phyloP scores from a whole-genome alignment of 768 basidiomycete genomes.

The Ephemerocybe angulata region DNA sequence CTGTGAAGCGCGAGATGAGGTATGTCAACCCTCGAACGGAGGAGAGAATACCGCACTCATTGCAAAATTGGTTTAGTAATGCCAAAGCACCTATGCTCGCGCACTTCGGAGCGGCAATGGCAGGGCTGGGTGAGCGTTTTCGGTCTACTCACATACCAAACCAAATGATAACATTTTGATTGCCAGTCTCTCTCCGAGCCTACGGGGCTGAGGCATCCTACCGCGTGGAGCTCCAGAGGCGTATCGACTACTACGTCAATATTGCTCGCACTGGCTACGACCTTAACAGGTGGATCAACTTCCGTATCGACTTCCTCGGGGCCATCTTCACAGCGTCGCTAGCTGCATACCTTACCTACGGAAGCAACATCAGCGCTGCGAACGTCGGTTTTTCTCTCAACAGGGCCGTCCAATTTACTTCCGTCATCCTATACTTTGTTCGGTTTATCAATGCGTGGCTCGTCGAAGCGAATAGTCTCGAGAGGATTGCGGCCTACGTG shows the following conservation, averaged over 20 bases:
- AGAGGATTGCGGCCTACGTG: constrained; percentile 14
- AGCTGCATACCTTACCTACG: constrained; percentile 54
- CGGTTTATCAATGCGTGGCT: constrained; percentile 42
- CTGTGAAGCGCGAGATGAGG: constrained; percentile 47
- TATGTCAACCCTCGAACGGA: constrained; percentile 18
- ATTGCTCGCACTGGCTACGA: constrained; percentile 46
- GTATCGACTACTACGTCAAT: constrained; percentile 52
- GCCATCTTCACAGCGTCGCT: constrained; percentile 50
- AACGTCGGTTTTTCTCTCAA: constrained; percentile 52
- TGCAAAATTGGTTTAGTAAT: constrained; percentile 20
- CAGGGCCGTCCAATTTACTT: constrained; percentile 58
- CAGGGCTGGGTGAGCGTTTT: constrained; percentile 45
- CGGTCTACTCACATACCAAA: neutral
- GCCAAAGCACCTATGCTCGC: constrained; percentile 39
- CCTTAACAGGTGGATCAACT: constrained; percentile 40
- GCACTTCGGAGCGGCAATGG: constrained; percentile 46
- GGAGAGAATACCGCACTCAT: neutral
- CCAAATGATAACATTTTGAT: neutral
- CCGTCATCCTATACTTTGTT: constrained; percentile 49
- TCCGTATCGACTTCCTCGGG: constrained; percentile 58
- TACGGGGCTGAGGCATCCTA: constrained; percentile 54
- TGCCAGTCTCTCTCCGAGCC: constrained; percentile 53
- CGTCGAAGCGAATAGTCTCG: constrained; percentile 26
- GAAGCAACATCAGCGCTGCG: constrained; percentile 35
- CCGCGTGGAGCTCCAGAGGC: constrained; percentile 39